Evolutionary conservation across 179 eudicot species (phyloP).

Genomic region (Silene noctiflora): DNA sequence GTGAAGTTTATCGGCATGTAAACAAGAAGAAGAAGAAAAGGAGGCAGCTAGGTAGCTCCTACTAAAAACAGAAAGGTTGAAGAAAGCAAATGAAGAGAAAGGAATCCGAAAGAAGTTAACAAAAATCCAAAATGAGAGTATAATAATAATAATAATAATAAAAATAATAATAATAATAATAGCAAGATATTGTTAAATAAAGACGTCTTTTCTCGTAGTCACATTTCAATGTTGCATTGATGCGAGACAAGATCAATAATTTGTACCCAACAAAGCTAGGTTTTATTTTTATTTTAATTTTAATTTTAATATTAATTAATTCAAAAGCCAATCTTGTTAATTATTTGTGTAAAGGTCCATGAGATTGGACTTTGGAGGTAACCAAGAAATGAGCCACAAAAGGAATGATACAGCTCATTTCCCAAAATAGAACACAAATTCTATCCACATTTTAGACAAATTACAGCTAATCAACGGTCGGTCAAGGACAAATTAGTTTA

Average conservation of each 20-base stretch:
- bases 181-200: slow-evolving; percentile 12
- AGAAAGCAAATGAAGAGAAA: slow-evolving; percentile 8
- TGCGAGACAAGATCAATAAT: slow-evolving; percentile 37
- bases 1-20: no score
- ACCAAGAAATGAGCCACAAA: slow-evolving; percentile 18
- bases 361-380: slow-evolving; percentile 7
- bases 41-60: slow-evolving; percentile 11
- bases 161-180: background rate
- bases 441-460: background rate
- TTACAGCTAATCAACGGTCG: background rate
- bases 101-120: slow-evolving; percentile 14
- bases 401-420: slow-evolving; percentile 38
- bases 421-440: slow-evolving; percentile 25
- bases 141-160: background rate
- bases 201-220: slow-evolving; percentile 20
- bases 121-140: no score
- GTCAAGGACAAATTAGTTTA: background rate
- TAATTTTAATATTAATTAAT: slow-evolving; percentile 2
- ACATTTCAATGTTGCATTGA: slow-evolving; percentile 28
- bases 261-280: slow-evolving; percentile 21
- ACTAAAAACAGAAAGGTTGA: slow-evolving; percentile 19
- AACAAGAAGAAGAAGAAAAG: no score
- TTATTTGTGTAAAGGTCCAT: slow-evolving; percentile 15
- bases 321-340: slow-evolving; percentile 22
- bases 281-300: background rate